These are phyloP conservation scores for Microdochium paspali DNA, from an alignment of 2,329 filamentous ascomycete genomes.

Conservation along the genomic window DNA sequence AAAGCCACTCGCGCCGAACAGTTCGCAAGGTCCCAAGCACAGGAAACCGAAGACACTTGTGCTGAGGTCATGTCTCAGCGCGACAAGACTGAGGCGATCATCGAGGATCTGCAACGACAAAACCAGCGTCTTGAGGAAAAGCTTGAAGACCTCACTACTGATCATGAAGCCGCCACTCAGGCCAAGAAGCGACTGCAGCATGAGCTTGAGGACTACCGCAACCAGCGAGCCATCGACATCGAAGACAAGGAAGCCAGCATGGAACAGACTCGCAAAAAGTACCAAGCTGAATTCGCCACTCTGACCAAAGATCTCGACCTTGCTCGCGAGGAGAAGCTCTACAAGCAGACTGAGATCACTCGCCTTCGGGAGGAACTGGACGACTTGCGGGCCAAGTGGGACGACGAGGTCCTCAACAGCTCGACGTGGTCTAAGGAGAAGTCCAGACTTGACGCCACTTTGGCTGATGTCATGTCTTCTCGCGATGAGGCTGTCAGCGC, in stretches of 20 bases:
- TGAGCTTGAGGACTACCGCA: conserved; percentile 94
- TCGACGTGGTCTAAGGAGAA: conserved; percentile 99
- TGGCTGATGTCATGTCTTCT: conserved; percentile 83
- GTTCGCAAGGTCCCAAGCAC: conserved; percentile 82
- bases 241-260: conserved; percentile 94
- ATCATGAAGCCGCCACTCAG: conserved; percentile 76
- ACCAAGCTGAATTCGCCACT: conserved; percentile 83
- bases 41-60: conserved; percentile 85
- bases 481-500: conserved; percentile 87
- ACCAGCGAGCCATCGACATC: conserved; percentile 87
- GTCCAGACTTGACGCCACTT: conserved; percentile 76
- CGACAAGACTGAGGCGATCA: conserved; percentile 75
- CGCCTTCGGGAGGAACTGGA: conserved; percentile 93
- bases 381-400: conserved; percentile 91
- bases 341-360: conserved; percentile 76
- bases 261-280: conserved; percentile 97
- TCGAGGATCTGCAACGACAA: conserved; percentile 85
- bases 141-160: conserved; percentile 83
- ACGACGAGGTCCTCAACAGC: conserved; percentile 94
- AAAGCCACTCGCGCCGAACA: conserved; percentile 89
- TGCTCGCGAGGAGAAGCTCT: conserved; percentile 81
- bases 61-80: conserved; percentile 86
- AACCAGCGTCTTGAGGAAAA: conserved; percentile 85
- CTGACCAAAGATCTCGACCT: conserved; percentile 88
- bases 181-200: conserved; percentile 92